Base-by-base conservation (phyloP, 805 yeast genomes). In the Schizosaccharomyces cryophilus region DNA sequence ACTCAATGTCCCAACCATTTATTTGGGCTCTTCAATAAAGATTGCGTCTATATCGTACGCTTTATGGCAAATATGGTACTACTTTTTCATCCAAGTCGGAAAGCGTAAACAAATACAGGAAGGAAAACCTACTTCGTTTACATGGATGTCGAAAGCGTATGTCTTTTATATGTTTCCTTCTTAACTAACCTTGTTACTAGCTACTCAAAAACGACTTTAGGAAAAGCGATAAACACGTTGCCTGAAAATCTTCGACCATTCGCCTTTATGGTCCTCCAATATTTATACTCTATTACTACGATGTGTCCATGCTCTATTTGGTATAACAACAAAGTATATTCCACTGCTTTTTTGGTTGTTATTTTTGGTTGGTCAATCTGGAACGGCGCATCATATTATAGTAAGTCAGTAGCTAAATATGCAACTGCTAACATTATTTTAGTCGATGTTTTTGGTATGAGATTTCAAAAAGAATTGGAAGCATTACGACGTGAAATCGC, bases 371-470 rank as follows among this genome's bases (percentile, higher is more conserved):
- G 80, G 69, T 94, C 97, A 1, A 76, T 88, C 54, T 87, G 84
- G 69, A 89, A 93, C 65, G 98, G 98, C 35, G 98, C 97, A 1
- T 87, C 95, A 0, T 90, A 87, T 69, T 90, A 90, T 70, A 29
- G 56, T 51, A 51, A 24, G 56, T 51, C n/a, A 51, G 24, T 51
- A 24, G 26, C 1, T 24, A 3, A 5, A n/a, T 47, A 47, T 47
- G 54, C 21, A 51, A 51, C 7, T 51, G 11, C 26, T 29, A 24
- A 29, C 19, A 21, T 4, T 9, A 11, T 1, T 24, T 5, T 29
- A 51, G 77, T 93, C 62, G 97, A 90, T 67, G 83, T 84, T 60
- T 93, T 88, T 72, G 97, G 97, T 24, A 84, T 82, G 69, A 79
- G 89, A 65, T 82, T 88, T 67, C 95, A 88, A 67, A 86, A 84